Base-by-base conservation (phyloP, 1,284 basidiomycete species). In the Inonotus hispidus region DNA sequence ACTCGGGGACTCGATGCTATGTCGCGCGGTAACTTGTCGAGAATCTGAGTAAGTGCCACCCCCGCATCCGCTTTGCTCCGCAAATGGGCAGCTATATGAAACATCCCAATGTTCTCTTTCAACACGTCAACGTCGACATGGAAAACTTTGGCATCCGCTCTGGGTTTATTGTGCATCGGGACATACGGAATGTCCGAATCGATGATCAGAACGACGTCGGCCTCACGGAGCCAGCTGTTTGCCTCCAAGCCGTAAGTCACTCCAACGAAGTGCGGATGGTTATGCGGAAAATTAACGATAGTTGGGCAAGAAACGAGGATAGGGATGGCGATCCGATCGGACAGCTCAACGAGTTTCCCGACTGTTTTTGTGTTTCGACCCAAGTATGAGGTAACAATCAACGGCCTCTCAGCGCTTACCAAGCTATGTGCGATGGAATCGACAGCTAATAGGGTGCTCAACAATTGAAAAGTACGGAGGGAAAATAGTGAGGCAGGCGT, bases 141-240 rank as follows among this genome's bases (percentile, higher is more conserved):
- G 65, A 87, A 87, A 3, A 88, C 75, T 11, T 76, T 72, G 0
- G 83, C 78, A 11, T 72, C 71, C 0, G 73, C 65, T 0, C 56
- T 68, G 0, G 85, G 83, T 29, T 71, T 71, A 60, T 70, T 78
- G 60, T 79, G 76, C 54, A 75, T 73, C 0, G 81, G 77, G 16
- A 88, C 79, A 84, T 85, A 90, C 0, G 87, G 83, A 1, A 87
- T 71, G 61, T 87, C 85, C 6, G 77, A 78, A 56, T 90, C 87
- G 11, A 89, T 63, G 14, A 88, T 73, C 21, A 90, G 71, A 37
- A 90, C 77, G 3, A 83, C 77, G 66, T 90, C 87, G 0, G 85
- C 84, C 29, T 73, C 71, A 39, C 74, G 71, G 14, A 90, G 75
- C 55, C 79, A 74, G 2, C 71, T 66, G 32, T 79, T 77, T 10